A percentile compares a stretch with the other conserved stretches of the same genome.
Evolutionary conservation across 1,284 basidiomycete species (phyloP).

Genomic region (Peniophora sp.): DNA sequence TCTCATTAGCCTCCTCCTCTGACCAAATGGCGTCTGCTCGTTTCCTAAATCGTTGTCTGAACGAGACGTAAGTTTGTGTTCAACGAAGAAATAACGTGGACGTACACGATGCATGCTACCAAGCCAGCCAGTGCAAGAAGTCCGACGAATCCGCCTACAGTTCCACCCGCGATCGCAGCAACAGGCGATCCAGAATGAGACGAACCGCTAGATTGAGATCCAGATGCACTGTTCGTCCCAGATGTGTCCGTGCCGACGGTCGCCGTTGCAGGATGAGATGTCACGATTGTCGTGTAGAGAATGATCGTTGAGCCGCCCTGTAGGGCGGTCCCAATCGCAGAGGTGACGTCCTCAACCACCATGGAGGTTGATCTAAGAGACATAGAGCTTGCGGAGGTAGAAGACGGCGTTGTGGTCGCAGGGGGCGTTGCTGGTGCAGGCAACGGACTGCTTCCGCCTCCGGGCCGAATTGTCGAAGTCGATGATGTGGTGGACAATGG

Average conservation of each 20-base stretch:
- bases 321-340: no score
- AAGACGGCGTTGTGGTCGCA: neutral
- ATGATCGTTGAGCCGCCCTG: no score
- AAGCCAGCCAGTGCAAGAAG: slow-evolving; percentile 40
- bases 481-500: slow-evolving; percentile 2
- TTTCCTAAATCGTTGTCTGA: no score
- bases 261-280: no score
- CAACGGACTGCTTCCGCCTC: neutral
- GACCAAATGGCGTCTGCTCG: no score
- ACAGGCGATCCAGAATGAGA: slow-evolving; percentile 20
- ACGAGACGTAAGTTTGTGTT: slow-evolving; percentile 3
- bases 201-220: slow-evolving; percentile 10
- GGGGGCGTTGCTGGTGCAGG: neutral
- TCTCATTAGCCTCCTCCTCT: no score
- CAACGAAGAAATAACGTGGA: slow-evolving; percentile 1
- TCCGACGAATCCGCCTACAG: slow-evolving; percentile 42
- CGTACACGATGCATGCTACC: slow-evolving; percentile 30
- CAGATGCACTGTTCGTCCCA: slow-evolving; percentile 5
- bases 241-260: slow-evolving; percentile 10
- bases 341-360: no score
- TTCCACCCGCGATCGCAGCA: slow-evolving; percentile 44
- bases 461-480: neutral
- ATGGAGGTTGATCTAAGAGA: neutral
- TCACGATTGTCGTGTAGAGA: no score
- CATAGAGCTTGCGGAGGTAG: neutral